Conservation (phyloP, 2,329 filamentous ascomycete genomes). For the Nemania abortiva region DNA sequence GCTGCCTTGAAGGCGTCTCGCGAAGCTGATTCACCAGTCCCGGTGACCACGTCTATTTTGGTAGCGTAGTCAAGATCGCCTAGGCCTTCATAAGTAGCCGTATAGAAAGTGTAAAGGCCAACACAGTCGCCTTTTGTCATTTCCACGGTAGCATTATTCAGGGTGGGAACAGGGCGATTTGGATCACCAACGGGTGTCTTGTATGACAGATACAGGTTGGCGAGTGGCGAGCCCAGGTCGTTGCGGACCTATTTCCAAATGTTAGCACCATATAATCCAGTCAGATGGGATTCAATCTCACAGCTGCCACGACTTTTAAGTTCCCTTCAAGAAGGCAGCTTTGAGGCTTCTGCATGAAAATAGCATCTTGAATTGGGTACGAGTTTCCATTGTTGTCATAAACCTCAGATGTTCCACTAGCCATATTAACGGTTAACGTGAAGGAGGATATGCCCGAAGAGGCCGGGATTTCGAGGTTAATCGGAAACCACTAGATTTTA, state of each 20-base stretch:
- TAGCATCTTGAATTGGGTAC: conserved; percentile 66
- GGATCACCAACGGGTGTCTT: conserved; percentile 54
- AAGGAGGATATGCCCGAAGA: conserved; percentile 72
- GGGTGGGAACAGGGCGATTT: conserved; percentile 57
- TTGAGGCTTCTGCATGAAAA: conserved; percentile 67
- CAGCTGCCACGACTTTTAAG: conserved; percentile 60
- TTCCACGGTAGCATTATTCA: conserved; percentile 55
- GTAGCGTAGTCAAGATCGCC: conserved; percentile 60
- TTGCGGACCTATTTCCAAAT: conserved; percentile 57
- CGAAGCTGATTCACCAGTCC: conserved; percentile 51
- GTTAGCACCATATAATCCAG: conserved; percentile 12
- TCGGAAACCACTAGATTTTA: conserved; percentile 55
- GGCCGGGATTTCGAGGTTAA: conserved; percentile 64
- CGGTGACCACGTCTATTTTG: conserved; percentile 60
- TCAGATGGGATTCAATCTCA: conserved; percentile 34
- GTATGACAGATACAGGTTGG: conserved; percentile 59
- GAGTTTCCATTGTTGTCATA: conserved; percentile 69
- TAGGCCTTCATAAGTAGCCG: conserved; percentile 57
- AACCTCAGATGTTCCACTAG: conserved; percentile 58
- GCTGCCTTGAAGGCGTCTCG: conserved; percentile 64
- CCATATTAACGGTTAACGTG: conserved; percentile 63
- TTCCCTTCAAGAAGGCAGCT: conserved; percentile 65
- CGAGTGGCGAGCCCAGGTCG: conserved; percentile 58
- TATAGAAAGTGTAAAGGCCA: conserved; percentile 63
- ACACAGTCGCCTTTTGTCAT: conserved; percentile 60